Conservation (phyloP, 495 filamentous ascomycete genomes). For the Bathelium albidoporum region DNA sequence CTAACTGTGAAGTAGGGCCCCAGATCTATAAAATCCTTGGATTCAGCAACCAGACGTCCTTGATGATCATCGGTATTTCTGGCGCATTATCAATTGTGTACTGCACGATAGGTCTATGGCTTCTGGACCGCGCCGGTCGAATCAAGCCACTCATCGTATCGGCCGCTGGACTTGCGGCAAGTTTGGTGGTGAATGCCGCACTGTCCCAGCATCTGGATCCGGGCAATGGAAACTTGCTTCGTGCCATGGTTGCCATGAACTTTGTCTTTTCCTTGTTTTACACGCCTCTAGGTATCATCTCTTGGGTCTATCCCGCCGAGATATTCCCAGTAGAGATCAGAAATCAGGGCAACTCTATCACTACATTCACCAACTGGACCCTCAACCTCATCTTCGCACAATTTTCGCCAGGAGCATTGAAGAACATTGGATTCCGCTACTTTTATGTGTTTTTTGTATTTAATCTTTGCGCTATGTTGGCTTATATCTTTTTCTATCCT, state of each 20-base stretch:
- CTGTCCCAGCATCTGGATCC: slow-evolving; percentile 18
- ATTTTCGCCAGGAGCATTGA: slow-evolving; percentile 43
- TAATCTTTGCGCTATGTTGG: slow-evolving; percentile 36
- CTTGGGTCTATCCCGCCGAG: slow-evolving; percentile 46
- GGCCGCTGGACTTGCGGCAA: slow-evolving; percentile 40
- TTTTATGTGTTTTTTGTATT: slow-evolving; percentile 47
- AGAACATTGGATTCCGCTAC: slow-evolving; percentile 39
- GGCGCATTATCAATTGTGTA: slow-evolving; percentile 42
- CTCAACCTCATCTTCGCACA: slow-evolving; percentile 46
- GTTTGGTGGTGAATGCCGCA: slow-evolving; percentile 27
- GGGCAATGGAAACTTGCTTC: slow-evolving; percentile 35
- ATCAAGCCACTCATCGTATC: slow-evolving; percentile 45
- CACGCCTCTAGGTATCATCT: slow-evolving; percentile 43
- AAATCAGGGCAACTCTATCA: slow-evolving; percentile 40
- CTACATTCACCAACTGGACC: slow-evolving; percentile 45
- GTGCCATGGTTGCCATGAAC: slow-evolving; percentile 47
- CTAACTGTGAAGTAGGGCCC: slow-evolving; percentile 28
- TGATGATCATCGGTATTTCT: slow-evolving; percentile 45
- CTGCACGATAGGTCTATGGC: slow-evolving; percentile 40
- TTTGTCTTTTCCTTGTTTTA: slow-evolving; percentile 49
- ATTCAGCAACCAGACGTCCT: slow-evolving; percentile 35
- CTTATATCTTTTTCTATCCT: slow-evolving; percentile 41
- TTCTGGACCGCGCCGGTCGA: slow-evolving; percentile 44
- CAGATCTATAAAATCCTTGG: slow-evolving; percentile 41
- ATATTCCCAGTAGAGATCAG: slow-evolving; percentile 47